Conservation (phyloP, 139 green algal species). For the Eudorina sp. region DNA sequence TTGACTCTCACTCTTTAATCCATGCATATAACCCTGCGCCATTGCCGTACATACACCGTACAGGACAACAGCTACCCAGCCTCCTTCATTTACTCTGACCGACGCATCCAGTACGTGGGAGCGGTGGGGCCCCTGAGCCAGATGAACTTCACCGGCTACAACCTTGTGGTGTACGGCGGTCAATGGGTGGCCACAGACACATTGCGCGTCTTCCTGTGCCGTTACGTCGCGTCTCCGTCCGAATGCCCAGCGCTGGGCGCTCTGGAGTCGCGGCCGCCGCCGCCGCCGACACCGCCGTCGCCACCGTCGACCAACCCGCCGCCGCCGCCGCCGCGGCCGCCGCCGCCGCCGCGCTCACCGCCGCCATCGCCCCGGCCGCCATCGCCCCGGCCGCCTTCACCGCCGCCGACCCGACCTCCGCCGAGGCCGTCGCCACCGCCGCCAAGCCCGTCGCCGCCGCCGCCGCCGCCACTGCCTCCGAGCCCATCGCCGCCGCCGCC, state of each 20-base stretch:
- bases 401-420: background rate
- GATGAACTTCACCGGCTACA: background rate
- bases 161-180: conserved; percentile 13
- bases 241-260: background rate
- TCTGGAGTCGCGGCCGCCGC: background rate
- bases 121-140: no score
- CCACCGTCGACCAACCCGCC: background rate
- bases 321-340: background rate
- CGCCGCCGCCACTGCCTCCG: background rate
- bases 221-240: background rate
- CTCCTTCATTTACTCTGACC: background rate
- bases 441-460: background rate
- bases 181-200: background rate
- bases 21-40: background rate
- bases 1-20: no score
- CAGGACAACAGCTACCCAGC: conserved; percentile 19
- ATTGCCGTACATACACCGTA: background rate
- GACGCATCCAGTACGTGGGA: background rate
- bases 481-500: background rate
- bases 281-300: background rate
- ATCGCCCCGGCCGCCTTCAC: background rate
- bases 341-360: background rate
- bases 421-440: background rate
- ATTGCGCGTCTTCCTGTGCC: conserved; percentile 21
- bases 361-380: background rate